Evolutionary conservation across 2,329 filamentous ascomycete species (phyloP).

Genomic region (Madurella fahalii): DNA sequence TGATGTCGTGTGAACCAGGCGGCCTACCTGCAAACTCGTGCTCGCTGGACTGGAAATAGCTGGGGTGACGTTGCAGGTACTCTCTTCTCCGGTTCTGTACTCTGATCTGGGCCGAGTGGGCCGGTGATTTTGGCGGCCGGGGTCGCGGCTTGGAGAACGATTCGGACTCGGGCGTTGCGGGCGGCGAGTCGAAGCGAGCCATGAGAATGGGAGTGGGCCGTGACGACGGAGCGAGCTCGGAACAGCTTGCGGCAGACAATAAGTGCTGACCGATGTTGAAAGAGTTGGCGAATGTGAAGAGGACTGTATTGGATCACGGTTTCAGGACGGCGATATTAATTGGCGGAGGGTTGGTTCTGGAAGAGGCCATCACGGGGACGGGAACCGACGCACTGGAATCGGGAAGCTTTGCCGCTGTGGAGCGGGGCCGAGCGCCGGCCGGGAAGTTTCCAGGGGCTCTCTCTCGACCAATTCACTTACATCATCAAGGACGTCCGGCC

Average conservation of each 20-base stretch:
- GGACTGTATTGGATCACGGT: background rate
- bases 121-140: slow-evolving; percentile 40
- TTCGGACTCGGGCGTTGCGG: slow-evolving; percentile 4
- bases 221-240: too few relatives aligned
- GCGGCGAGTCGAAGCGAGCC: slow-evolving; percentile 19
- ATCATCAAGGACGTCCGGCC: too few relatives aligned
- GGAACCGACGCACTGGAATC: background rate
- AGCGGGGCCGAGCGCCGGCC: background rate
- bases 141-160: slow-evolving; percentile 40
- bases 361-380: background rate
- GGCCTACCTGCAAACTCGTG: slow-evolving; percentile 51
- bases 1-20: too few relatives aligned
- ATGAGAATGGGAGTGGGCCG: background rate
- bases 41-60: slow-evolving; percentile 60
- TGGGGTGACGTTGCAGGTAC: slow-evolving; percentile 67
- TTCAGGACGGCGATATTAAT: background rate
- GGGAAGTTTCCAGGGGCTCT: background rate
- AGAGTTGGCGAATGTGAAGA: background rate
- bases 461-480: background rate
- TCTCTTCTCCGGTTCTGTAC: slow-evolving; percentile 73
- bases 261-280: background rate
- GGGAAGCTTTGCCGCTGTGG: background rate
- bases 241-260: too few relatives aligned
- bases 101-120: slow-evolving; percentile 45
- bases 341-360: background rate